Base-by-base conservation (phyloP, 306 rosid genomes). In the Vigna radiata region DNA sequence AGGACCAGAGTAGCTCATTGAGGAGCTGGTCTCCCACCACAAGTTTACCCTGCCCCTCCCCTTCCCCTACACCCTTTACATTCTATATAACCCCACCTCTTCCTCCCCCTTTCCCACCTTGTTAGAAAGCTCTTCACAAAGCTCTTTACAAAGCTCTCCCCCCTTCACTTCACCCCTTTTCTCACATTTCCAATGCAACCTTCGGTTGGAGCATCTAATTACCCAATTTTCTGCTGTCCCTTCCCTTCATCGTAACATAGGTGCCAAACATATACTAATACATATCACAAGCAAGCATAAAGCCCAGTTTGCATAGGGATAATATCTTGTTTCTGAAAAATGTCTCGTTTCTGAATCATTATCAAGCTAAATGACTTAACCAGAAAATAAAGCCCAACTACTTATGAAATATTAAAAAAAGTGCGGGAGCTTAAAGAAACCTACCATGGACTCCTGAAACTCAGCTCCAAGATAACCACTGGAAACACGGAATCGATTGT, bases 381-480 rank as follows among this genome's bases (percentile, higher is more conserved):
- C 47, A 67, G 53, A 76, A 27, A 75, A n/a, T 29, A 56, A 21
- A 76, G 50, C 78, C 19, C 63, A 15, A 76, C 27, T 9, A 33
- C 31, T 46, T 47, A 67, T 17, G 43, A 65, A 75, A 71, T 49
- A n/a, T 44, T 62, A 15, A 49, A 76, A 23, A 21, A 27, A 15
- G 53, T 19, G 27, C n/a, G 65, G 43, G 41, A 4, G 41, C 9
- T 21, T 63, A 69, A 75, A 61, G 25, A 50, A 78, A 59, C 87
- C 14, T 70, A 95, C 98, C 91, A 87, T 77, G 36, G 88, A 82
- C 86, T 95, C 98, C 83, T 92, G 96, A 82, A 88, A 86, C 83
- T 92, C 97, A 63, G 94, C 97, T 18, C 95, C 97, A 79, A 95
- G 97, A 87, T 92, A 95, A 86, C 98, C 97, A 44, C 88, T 87